Percentiles rank a stretch among this genome's conserved stretches.
Evolutionary conservation across 1,139 yeast genomes (phyloP).

Genomic region (Scheffersomyces quercinus): DNA sequence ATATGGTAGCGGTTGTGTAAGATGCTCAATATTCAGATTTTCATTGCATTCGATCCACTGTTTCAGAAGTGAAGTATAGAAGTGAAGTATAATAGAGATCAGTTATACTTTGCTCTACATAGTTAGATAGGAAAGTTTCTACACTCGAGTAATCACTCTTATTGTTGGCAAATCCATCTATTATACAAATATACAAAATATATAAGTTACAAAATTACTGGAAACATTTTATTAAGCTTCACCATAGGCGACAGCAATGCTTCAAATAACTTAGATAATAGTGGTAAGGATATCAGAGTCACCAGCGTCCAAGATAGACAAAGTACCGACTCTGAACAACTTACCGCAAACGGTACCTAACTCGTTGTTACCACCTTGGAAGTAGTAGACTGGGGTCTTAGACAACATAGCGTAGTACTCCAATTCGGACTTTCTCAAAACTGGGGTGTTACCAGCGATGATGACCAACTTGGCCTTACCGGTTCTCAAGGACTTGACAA

Average conservation of each 20-base stretch:
- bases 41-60: too few species aligned
- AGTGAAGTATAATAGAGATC: too few species aligned
- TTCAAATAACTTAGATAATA: slow-evolving; percentile 19
- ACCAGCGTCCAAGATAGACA: slow-evolving; percentile 97
- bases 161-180: too few species aligned
- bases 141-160: too few species aligned
- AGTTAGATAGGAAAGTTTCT: too few species aligned
- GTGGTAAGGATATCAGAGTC: slow-evolving; percentile 95
- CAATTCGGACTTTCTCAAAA: slow-evolving; percentile 98
- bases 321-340: slow-evolving; percentile 99
- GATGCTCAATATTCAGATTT: too few species aligned
- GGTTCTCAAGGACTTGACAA: slow-evolving; percentile 97
- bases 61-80: too few species aligned
- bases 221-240: not conserved
- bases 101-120: too few species aligned
- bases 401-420: slow-evolving; percentile 99
- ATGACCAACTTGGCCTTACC: slow-evolving; percentile 98
- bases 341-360: slow-evolving; percentile 99
- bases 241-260: not conserved
- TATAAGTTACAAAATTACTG: not conserved
- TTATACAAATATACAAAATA: too few species aligned
- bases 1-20: too few species aligned
- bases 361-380: slow-evolving; percentile 99
- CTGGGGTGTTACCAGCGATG: slow-evolving; percentile 99
- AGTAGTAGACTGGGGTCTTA: slow-evolving; percentile 96